A percentile compares a stretch with the other conserved stretches of the same genome.
Evolutionary conservation across 1,139 yeast genomes (phyloP).

Genomic region (Scheffersomyces titani): DNA sequence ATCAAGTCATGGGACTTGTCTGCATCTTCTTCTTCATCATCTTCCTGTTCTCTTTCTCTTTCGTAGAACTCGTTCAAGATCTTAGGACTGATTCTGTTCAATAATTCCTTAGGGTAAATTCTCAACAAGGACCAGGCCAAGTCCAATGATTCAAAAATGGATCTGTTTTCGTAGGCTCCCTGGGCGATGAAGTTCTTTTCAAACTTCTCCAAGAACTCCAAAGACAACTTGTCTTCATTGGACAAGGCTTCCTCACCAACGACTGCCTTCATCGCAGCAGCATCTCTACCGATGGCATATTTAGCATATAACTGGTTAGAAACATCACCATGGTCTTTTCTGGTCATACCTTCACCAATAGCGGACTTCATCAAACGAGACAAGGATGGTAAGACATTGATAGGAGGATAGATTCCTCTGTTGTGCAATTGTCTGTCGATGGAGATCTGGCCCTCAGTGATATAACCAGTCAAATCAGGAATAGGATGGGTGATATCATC

Average conservation of each 20-base stretch:
- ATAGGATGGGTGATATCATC: slow-evolving; percentile 99
- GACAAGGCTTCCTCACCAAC: slow-evolving; percentile 99
- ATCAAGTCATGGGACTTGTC: slow-evolving; percentile 39
- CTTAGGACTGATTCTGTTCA: slow-evolving; percentile 98
- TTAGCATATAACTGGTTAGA: slow-evolving; percentile 98
- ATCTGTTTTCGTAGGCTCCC: slow-evolving; percentile 95
- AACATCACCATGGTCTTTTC: slow-evolving; percentile 99
- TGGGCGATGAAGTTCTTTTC: slow-evolving; percentile 94
- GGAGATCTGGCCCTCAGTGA: slow-evolving; percentile 97
- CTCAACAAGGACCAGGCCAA: slow-evolving; percentile 98
- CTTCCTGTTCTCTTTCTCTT: slow-evolving; percentile 68
- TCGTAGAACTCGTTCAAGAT: slow-evolving; percentile 93
- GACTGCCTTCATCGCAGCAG: slow-evolving; percentile 99
- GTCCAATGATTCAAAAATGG: slow-evolving; percentile 91
- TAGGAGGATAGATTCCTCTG: slow-evolving; percentile 98
- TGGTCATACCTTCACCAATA: slow-evolving; percentile 99
- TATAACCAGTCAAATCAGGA: slow-evolving; percentile 99
- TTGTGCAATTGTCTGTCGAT: slow-evolving; percentile 95
- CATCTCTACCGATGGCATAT: slow-evolving; percentile 99
- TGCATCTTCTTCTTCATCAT: slow-evolving; percentile 41
- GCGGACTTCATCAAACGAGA: slow-evolving; percentile 99
- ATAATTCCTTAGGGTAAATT: slow-evolving; percentile 97
- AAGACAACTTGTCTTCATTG: slow-evolving; percentile 93
- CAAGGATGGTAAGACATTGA: slow-evolving; percentile 94
- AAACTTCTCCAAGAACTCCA: slow-evolving; percentile 96